Conservation (phyloP, 306 rosid genomes). For the Quercus dentata region DNA sequence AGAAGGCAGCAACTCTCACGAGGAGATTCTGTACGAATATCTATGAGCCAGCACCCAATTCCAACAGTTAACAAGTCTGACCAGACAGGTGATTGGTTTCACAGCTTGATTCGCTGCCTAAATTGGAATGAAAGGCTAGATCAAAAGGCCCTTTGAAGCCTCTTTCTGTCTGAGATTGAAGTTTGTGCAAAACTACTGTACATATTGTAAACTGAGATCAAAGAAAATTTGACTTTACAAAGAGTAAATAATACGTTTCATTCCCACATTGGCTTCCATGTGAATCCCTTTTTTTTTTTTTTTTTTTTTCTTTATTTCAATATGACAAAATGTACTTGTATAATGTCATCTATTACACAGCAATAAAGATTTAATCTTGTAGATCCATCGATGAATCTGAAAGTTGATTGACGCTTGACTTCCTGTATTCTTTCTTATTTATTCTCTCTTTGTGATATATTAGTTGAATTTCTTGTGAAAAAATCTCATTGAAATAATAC, state of each 20-base stretch:
- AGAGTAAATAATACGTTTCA: conserved; percentile 22
- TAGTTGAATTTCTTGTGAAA: background rate
- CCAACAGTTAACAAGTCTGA: conserved; percentile 97
- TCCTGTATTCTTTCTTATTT: background rate
- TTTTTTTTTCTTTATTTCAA: background rate
- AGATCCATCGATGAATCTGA: conserved; percentile 3
- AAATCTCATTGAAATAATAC: background rate
- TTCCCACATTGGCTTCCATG: conserved; percentile 25
- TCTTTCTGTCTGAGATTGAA: conserved; percentile 3
- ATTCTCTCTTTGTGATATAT: background rate
- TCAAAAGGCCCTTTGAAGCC: conserved; percentile 81
- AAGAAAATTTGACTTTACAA: conserved; percentile 8
- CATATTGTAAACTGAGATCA: conserved; percentile 30
- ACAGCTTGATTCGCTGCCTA: conserved; percentile 93
- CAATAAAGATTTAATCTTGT: conserved; percentile 18
- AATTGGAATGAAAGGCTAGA: conserved; percentile 98
- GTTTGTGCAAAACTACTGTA: conserved; percentile 45
- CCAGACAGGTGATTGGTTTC: conserved; percentile 99
- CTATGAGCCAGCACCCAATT: conserved; percentile 92
- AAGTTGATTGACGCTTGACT: conserved; percentile 5
- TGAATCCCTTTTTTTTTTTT: conserved; percentile 1
- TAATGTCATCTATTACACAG: conserved; percentile 15
- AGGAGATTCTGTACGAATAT: conserved; percentile 85
- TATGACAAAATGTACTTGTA: conserved; percentile 25
- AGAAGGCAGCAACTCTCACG: conserved; percentile 98